Evolutionary conservation across 768 basidiomycete species (phyloP), one percentile per base, ranked within the genome.

Genomic region (Astraeus odoratus): DNA sequence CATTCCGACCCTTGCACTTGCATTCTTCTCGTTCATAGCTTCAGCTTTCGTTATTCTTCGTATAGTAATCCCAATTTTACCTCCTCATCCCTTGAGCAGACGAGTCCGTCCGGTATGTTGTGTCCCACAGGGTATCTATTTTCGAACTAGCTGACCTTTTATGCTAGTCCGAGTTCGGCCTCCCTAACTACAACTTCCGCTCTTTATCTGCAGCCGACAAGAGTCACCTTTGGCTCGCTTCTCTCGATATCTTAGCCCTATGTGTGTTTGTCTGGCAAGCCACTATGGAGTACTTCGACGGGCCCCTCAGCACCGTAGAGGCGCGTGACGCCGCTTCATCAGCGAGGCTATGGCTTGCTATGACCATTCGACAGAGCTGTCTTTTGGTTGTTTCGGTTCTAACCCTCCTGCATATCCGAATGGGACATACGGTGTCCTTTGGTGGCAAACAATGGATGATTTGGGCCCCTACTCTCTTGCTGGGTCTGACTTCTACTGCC

Each of bases 21-120:
- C 78, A 64, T 74, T 87, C 58, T 47, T 83, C 54, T 86, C 86
- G 43, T 83, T 87, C 68, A 60, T 79, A 57, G 75, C 74, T 59
- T 86, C 86, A 37, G 80, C 74, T 57, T 86, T 85, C 57, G 74
- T 86, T 56, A 77, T 88, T 65, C 77, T 86, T 58, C 81, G 81
- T 60, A 81, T 85, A 60, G 59, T 86, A 57, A 71, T 86, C 58
- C 83, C 86, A 48, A 80, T 86, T 60, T 61, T 88, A 46, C 85
- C 84, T 22, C 83, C 83, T 42, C 75, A 78, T 53, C 80, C 82
- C 22, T 68, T 86, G 60, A 85, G 82, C 63, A 76, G 77, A 68
- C 80, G 81, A 56, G 82, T 84, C 58, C 73, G 79, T 60, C 83
- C 84, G 42, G 85, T 86, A 56, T 49, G 80, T 71, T 33, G 15